Evolutionary conservation across 352 stramenopile species (phyloP), one percentile per base, ranked within the genome.

Genomic region (Globisporangium middletonii): DNA sequence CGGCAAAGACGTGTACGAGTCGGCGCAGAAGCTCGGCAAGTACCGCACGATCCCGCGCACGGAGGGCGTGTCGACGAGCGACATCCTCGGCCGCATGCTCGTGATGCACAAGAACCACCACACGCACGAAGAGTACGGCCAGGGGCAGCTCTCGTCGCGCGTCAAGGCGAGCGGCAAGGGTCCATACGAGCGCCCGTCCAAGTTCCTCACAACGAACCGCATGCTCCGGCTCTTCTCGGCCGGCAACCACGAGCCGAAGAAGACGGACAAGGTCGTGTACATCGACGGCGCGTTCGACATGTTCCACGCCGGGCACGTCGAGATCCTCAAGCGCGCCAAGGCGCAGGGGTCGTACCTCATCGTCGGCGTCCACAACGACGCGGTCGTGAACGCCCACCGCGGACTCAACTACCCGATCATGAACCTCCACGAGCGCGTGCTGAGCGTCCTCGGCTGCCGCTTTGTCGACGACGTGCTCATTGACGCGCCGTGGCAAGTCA

Each of bases 381-480:
- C 71, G 45, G 79, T 96, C 26, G 92, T 98, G 30, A 93, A 94
- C 74, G 81, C 79, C 56, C 73, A 91, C 71, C 75, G 92, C 64
- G 90, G 90, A 0, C 72, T 95, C 43, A 97, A 97, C 70, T 94
- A 97, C 67, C 96, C 97, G 27, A 97, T 99, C 62, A 98, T 99
- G 92, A 99, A 99, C 83, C 72, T 99, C 27, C 94, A 99, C 67
- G 97, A 99, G 82, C 87, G 97, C 50, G 93, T 98, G 44, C 77
- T 99, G 30, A 97, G 85, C 71, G 95, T 99, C 27, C 71, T 99
- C 28, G 93, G 94, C 50, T 99, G 95, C 74, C 95, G 96, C 49
- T 99, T 92, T 67, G 94, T 98, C 19, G 96, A 99, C 70, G 97
- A 99, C 70, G 96, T 99, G 42, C 73, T 99, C 50, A 99, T 99